Evolutionary conservation across 495 filamentous ascomycete species (phyloP).

Genomic region (Hypoxylon cercidicola): DNA sequence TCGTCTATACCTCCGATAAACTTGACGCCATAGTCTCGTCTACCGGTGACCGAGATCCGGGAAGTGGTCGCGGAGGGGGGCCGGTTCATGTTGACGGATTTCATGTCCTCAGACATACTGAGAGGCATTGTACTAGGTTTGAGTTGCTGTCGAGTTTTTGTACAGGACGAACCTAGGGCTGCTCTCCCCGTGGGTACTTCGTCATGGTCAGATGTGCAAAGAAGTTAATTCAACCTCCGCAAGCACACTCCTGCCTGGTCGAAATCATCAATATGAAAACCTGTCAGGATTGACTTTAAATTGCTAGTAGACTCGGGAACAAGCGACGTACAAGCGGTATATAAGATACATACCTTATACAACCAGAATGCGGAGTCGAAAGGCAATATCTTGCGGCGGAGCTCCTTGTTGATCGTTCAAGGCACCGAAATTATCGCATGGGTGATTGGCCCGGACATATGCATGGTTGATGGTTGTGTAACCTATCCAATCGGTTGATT

Average conservation of each 20-base stretch:
- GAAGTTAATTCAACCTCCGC: background rate
- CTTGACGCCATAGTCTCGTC: conserved; percentile 36
- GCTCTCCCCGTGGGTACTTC: background rate
- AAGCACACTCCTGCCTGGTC: background rate
- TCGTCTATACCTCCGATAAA: conserved; percentile 32
- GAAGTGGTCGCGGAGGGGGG: conserved; percentile 36
- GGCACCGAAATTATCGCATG: conserved; percentile 35
- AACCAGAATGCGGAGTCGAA: background rate
- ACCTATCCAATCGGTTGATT: conserved; percentile 18
- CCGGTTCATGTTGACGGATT: conserved; percentile 27
- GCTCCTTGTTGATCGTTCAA: conserved; percentile 19
- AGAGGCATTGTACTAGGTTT: too few relatives aligned
- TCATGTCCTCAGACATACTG: background rate
- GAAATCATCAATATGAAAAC: background rate
- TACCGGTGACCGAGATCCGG: conserved; percentile 32
- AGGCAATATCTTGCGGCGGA: conserved; percentile 3
- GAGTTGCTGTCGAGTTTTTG: too few relatives aligned
- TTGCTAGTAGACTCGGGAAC: background rate
- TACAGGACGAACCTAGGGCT: background rate
- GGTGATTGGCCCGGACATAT: conserved; percentile 21
- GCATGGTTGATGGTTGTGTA: background rate
- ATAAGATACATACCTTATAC: conserved; percentile 9
- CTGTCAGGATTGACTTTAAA: background rate
- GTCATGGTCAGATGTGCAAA: background rate
- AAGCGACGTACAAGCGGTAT: background rate